Evolutionary conservation across 2,329 filamentous ascomycete genomes (phyloP).

Genomic region (Aspergillus aculeatinus): DNA sequence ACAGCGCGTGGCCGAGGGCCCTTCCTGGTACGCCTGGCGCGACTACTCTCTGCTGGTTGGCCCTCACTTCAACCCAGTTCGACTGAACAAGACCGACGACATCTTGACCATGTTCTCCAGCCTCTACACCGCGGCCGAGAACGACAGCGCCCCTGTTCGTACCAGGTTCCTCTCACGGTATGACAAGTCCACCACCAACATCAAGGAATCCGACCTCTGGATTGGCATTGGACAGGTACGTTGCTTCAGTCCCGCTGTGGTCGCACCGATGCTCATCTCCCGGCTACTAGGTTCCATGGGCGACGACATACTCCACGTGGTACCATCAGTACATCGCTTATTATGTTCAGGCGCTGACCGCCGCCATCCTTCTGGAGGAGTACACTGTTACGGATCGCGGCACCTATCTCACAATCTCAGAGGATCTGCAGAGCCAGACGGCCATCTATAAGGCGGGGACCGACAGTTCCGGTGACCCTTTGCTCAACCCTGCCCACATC

Average conservation of each 20-base stretch:
- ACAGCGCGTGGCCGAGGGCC: slow-evolving; percentile 36
- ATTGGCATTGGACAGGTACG: slow-evolving; percentile 46
- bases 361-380: slow-evolving; percentile 44
- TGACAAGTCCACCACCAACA: slow-evolving; percentile 53
- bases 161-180: slow-evolving; percentile 48
- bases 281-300: slow-evolving; percentile 43
- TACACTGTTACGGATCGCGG: slow-evolving; percentile 52
- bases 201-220: slow-evolving; percentile 50
- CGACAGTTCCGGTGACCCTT: slow-evolving; percentile 37
- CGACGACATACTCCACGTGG: slow-evolving; percentile 46
- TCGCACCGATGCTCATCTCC: too few species aligned
- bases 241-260: not conserved
- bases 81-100: slow-evolving; percentile 25
- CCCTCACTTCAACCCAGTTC: slow-evolving; percentile 35
- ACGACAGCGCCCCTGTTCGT: slow-evolving; percentile 29
- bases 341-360: slow-evolving; percentile 47
- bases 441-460: slow-evolving; percentile 33
- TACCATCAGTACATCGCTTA: slow-evolving; percentile 50
- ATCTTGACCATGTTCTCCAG: slow-evolving; percentile 37
- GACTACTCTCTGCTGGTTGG: slow-evolving; percentile 51
- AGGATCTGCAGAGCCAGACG: slow-evolving; percentile 34
- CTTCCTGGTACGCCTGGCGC: slow-evolving; percentile 41
- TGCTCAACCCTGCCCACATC: slow-evolving; percentile 48
- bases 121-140: slow-evolving; percentile 38
- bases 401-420: slow-evolving; percentile 44